Evolutionary conservation across 352 stramenopile genomes (phyloP).

Genomic region (Peronosclerospora sorghi): DNA sequence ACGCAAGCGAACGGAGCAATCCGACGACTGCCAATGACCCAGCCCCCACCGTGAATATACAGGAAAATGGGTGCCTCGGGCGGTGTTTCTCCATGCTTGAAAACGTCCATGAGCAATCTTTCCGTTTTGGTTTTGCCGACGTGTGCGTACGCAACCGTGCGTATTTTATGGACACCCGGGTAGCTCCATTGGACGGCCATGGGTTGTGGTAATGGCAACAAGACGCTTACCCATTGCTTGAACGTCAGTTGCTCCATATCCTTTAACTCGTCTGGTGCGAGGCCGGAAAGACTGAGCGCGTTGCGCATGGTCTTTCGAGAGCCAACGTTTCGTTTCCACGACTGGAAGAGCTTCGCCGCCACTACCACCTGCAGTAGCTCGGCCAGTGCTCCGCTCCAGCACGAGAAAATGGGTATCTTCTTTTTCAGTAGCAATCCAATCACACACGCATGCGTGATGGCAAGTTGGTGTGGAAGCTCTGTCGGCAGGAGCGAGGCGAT

Average conservation of each 20-base stretch:
- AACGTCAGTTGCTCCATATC: conserved; percentile 32
- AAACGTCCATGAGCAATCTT: conserved; percentile 56
- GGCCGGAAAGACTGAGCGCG: conserved; percentile 22
- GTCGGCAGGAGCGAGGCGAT: conserved; percentile 29
- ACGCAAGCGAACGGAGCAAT: conserved; percentile 37
- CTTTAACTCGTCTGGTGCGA: conserved; percentile 19
- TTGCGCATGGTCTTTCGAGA: conserved; percentile 31
- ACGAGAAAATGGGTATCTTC: conserved; percentile 36
- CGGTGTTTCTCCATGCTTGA: conserved; percentile 26
- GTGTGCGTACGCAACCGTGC: conserved; percentile 37
- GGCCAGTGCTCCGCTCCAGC: conserved; percentile 35
- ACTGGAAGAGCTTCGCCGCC: conserved; percentile 27
- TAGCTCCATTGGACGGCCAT: conserved; percentile 35
- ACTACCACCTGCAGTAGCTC: conserved; percentile 35
- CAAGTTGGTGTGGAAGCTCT: conserved; percentile 42
- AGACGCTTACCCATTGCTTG: conserved; percentile 38
- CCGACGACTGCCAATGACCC: conserved; percentile 44
- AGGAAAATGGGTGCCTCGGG: conserved; percentile 51
- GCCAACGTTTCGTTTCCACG: conserved; percentile 32
- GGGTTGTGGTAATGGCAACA: conserved; percentile 41
- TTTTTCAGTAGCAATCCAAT: conserved; percentile 28
- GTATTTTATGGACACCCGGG: conserved; percentile 28
- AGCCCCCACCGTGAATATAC: conserved; percentile 58
- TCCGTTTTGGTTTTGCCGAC: conserved; percentile 42
- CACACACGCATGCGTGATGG: conserved; percentile 28